phyloP scores from a whole-genome alignment of 1,284 basidiomycete genomes.

The Puccinia hordei region DNA sequence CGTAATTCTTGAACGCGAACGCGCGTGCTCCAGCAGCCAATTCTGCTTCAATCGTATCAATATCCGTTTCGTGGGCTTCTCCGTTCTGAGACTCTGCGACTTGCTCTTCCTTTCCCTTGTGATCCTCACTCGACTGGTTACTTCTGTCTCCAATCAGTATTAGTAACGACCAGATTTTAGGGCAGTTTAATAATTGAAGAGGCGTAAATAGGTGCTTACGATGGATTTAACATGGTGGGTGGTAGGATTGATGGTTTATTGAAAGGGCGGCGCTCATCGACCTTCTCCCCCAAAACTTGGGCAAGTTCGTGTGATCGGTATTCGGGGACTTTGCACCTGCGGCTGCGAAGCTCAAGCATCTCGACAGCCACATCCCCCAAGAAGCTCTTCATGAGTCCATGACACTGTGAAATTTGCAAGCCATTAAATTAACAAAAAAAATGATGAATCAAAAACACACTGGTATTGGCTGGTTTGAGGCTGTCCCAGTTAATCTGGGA shows the following conservation, averaged over 20 bases:
- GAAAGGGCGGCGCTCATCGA: too few species aligned
- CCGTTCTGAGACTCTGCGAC: neutral
- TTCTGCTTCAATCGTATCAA: conserved; percentile 21
- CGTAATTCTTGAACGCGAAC: conserved; percentile 36
- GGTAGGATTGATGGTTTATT: neutral
- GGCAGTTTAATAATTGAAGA: neutral
- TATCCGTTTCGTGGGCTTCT: neutral
- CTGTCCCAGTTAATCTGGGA: too few species aligned
- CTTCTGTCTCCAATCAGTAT: neutral
- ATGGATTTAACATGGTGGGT: neutral
- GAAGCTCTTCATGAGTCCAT: too few species aligned
- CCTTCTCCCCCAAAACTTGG: too few species aligned
- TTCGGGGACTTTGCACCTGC: too few species aligned
- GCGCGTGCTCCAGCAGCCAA: conserved; percentile 25
- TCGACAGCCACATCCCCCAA: too few species aligned
- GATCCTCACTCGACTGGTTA: neutral
- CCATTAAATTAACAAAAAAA: too few species aligned
- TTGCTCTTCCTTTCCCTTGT: neutral
- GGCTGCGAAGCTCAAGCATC: too few species aligned
- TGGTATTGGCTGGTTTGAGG: too few species aligned
- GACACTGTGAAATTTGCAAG: too few species aligned
- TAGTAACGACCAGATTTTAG: neutral
- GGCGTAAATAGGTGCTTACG: neutral
- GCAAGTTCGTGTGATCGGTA: too few species aligned
- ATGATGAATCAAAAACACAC: too few species aligned